Conservation (phyloP, 176 grass and related monocot genomes). For the Ananas comosus region DNA sequence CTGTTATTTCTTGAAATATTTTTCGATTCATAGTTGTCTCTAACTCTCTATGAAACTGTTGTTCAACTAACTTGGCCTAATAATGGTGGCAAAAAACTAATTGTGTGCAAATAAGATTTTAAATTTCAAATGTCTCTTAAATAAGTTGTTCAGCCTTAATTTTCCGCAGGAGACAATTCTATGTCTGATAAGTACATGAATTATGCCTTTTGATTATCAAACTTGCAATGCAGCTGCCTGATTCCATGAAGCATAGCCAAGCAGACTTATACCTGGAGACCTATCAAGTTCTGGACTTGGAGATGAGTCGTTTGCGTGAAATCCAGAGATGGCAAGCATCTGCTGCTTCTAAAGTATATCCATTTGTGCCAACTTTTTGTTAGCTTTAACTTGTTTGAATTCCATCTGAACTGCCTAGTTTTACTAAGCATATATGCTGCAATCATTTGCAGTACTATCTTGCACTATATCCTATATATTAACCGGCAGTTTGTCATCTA, state of each 20-base stretch:
- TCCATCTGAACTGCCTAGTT: background rate
- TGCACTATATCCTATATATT: too few relatives aligned
- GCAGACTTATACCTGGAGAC: constrained; percentile 91
- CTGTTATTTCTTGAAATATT: background rate
- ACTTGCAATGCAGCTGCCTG: constrained; percentile 63
- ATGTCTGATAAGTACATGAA: background rate
- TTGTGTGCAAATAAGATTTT: too few relatives aligned
- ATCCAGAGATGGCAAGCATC: constrained; percentile 99
- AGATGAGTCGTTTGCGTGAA: constrained; percentile 98
- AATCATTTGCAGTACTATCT: too few relatives aligned
- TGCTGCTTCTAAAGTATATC: constrained; percentile 84
- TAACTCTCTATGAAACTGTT: too few relatives aligned
- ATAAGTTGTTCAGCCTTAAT: too few relatives aligned
- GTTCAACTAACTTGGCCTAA: too few relatives aligned
- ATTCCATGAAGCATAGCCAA: constrained; percentile 99
- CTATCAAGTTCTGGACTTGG: constrained; percentile 92
- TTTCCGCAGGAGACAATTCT: background rate
- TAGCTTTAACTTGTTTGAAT: background rate
- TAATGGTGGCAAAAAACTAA: too few relatives aligned
- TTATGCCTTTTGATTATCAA: constrained; percentile 15
- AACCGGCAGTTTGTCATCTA: too few relatives aligned
- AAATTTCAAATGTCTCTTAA: too few relatives aligned
- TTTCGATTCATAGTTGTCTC: too few relatives aligned
- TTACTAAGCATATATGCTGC: background rate
- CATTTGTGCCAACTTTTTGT: background rate